Evolutionary conservation across 139 green algal species (phyloP), one percentile per base, ranked within the genome.

Genomic region (Chlamydomonas sp.): DNA sequence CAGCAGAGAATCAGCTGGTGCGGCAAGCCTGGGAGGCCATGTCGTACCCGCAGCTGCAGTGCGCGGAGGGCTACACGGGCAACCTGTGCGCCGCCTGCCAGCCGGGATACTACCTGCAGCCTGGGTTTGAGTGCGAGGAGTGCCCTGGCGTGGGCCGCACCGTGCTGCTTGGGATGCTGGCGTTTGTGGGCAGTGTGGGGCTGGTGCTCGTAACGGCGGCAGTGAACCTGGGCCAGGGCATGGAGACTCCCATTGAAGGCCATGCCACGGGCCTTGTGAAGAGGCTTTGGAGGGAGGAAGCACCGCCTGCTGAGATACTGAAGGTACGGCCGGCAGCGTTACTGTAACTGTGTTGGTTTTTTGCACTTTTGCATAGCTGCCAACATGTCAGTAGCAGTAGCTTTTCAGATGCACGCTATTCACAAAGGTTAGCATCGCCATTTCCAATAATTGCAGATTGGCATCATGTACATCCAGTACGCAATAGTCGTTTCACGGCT

Each of bases 381-480:
- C 31, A 49, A 49, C 31, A 49, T 49, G 31, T 49, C 31, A 49
- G 31, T 49, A 49, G 31, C 31, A 49, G 31, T 49, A 49, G 31
- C 31, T 49, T 49, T 49, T 49, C 31, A 49, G 31, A 49, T 49
- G 31, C 31, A 49, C 31, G 31, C 31, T 49, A 49, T 49, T 49
- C 31, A 49, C 31, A 14, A 14, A 60, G 79, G 81, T 69, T 79
- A 6, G 81, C 81, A 20, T 81, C 88, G 67, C 80, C 78, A 17
- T 63, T 49, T 49, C 31, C 31, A 49, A 49, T 49, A 49, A 49
- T 49, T 49, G 31, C 31, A 64, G 15, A 68, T 85, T 15, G 14
- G 77, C 7, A 18, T 85, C 3, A 10, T 90, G 76, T 84, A 90
- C 62, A 68, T 90, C 31, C 87, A 90, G 59, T 86, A 86, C 81